Percentiles rank a stretch among this genome's conserved stretches.
Evolutionary conservation across 139 green algal genomes (phyloP).

Genomic region (Chlorella sorokiniana): DNA sequence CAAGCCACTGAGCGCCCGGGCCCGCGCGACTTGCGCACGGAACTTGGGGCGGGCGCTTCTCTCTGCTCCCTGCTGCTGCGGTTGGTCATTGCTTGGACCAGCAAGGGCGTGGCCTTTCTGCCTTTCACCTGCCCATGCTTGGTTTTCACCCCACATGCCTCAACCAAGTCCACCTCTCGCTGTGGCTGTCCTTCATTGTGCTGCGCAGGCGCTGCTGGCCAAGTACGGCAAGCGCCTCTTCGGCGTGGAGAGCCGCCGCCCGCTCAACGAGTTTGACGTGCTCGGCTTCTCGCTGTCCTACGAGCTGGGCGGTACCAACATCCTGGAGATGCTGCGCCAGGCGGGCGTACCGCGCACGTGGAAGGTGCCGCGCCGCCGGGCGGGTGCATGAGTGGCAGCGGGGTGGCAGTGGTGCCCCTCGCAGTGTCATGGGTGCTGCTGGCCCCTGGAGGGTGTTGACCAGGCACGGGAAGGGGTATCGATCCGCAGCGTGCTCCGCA

Average conservation of each 20-base stretch:
- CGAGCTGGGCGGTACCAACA: slow-evolving; percentile 73
- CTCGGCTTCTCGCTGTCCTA: slow-evolving; percentile 73
- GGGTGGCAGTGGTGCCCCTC: no score
- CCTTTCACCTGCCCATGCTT: not conserved
- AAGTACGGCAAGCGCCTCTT: slow-evolving; percentile 62
- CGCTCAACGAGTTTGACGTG: slow-evolving; percentile 64
- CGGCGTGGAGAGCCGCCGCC: slow-evolving; percentile 61
- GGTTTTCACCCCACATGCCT: no score
- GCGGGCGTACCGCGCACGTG: slow-evolving; percentile 51
- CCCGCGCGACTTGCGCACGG: no score
- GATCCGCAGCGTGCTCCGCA: no score
- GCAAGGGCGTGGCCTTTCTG: not conserved
- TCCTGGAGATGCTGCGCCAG: slow-evolving; percentile 73
- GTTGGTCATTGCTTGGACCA: not conserved
- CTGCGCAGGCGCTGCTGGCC: slow-evolving; percentile 47
- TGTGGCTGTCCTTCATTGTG: not conserved
- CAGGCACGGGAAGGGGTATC: no score
- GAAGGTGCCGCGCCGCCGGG: slow-evolving; percentile 39
- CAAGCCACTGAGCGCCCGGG: no score
- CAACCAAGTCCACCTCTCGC: no score
- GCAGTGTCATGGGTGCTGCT: no score
- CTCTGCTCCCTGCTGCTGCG: not conserved
- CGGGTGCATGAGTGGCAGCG: no score
- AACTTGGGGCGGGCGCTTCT: no score
- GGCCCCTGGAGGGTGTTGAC: not conserved